Evolutionary conservation across 805 yeast genomes (phyloP).

Genomic region (Candida xyloterini): DNA sequence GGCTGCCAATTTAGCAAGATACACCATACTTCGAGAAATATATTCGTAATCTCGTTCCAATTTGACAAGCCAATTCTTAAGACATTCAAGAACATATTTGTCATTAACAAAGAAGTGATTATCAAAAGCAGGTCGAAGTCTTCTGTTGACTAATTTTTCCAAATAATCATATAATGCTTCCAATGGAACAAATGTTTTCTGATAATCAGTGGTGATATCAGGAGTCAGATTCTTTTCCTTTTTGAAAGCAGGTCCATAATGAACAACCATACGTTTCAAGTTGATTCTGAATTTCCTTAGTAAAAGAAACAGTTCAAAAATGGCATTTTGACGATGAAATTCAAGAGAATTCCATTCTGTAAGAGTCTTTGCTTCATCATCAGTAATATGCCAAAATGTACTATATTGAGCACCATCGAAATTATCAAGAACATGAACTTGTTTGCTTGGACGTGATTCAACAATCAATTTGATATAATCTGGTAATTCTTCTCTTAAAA

Average conservation of each 20-base stretch:
- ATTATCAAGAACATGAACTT: constrained; percentile 21
- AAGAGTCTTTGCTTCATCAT: constrained; percentile 22
- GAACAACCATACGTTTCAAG: constrained; percentile 25
- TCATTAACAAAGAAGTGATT: constrained; percentile 30
- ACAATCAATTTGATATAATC: constrained; percentile 23
- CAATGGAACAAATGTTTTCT: constrained; percentile 29
- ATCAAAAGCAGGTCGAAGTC: constrained; percentile 30
- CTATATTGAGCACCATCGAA: constrained; percentile 26
- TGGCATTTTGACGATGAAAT: constrained; percentile 29
- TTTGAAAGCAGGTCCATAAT: constrained; percentile 29
- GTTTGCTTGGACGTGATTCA: constrained; percentile 27
- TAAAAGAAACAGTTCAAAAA: constrained; percentile 30
- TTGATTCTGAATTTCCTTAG: constrained; percentile 28
- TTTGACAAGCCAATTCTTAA: constrained; percentile 27
- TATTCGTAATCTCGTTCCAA: constrained; percentile 26
- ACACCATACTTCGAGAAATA: constrained; percentile 30
- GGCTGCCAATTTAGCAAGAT: constrained; percentile 28
- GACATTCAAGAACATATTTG: constrained; percentile 22
- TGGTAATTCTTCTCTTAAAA: constrained; percentile 18
- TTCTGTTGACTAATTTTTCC: constrained; percentile 24
- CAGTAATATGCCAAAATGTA: constrained; percentile 30
- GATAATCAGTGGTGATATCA: constrained; percentile 21
- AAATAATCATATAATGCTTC: constrained; percentile 24
- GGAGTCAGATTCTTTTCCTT: constrained; percentile 18
- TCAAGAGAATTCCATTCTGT: constrained; percentile 27